Evolutionary conservation across 2,329 filamentous ascomycete species (phyloP), one percentile per base, ranked within the genome.

Genomic region (Neonectria faginata): DNA sequence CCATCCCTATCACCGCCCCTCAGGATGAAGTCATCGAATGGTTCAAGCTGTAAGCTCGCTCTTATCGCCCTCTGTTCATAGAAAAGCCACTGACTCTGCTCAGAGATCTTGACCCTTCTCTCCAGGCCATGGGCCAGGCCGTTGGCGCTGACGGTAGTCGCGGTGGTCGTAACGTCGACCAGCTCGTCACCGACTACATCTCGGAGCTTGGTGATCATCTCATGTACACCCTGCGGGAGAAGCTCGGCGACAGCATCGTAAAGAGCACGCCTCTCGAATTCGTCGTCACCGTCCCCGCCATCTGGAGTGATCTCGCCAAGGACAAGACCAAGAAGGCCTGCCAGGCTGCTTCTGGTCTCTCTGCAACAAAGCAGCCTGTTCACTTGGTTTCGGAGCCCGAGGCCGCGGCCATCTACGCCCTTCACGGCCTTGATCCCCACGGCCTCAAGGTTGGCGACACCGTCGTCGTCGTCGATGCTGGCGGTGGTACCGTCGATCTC

Each of bases 291-390:
- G 85, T 88, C 0, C 86, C 86, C 1, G 85, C 85, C 6, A 84
- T 88, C 7, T 88, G 85, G 86, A 84, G 80, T 50, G 84, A 87
- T 45, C 74, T 79, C 5, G 84, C 85, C 57, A 86, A 84, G 50
- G 78, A 85, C 42, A 81, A 80, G 64, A 87, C 84, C 1, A 76
- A 78, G 50, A 76, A 79, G 54, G 83, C 84, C 16, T 83, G 80
- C 45, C 72, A 80, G 62, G 73, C 70, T 11, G 78, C 80, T 14
- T 68, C 71, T 1, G 75, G 74, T 9, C 70, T 80, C 3, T 76
- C 71, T 4, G 64, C 71, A 2, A 66, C 73, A 52, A 72, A 72
- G 14, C 64, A 73, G 0, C 75, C 76, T 7, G 79, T 84, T 11
- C 76, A 81, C 18, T 74, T 85, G 5, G 74, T 85, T 18, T 83